Base-by-base conservation (phyloP, 352 stramenopile genomes). In the Blastocystis sp. region DNA sequence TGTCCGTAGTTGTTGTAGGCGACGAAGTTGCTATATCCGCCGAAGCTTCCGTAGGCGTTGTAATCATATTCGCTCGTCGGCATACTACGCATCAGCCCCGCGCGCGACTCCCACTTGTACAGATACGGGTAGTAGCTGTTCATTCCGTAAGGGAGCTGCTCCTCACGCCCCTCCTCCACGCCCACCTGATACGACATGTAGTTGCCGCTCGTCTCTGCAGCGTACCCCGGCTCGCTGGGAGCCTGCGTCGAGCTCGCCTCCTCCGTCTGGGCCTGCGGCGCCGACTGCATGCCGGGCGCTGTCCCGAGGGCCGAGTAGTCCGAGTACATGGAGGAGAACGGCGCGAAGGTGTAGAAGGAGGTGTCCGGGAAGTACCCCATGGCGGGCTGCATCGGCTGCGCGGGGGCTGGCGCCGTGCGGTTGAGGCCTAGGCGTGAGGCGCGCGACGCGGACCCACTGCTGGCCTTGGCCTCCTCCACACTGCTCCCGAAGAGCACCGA, bases 401-500 rank as follows among this genome's bases (percentile, higher is more conserved):
- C 48, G 48, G 48, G 48, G 48, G 48, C 48, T 17, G 48, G 5
- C 5, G 5, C 14, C 48, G 48, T 17, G 48, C 14, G 48, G 48
- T 56, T 56, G 48, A 56, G 14, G 48, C 48, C 48, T 56, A 56
- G 5, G 48, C 48, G 14, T 56, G 48, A 56, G 5, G 48, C 48
- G 48, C 48, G 48, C 48, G 5, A 14, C 48, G 5, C 5, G 14
- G 5, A 14, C 48, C 48, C 48, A 56, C 48, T 56, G 48, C 48
- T 56, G 5, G 48, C 48, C 48, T 56, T 56, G 5, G 64, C 64
- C 64, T 74, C 64, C 17, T n/a, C 64, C 7, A 74, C 34, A 1
- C n/a, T 74, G 41, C 64, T 74, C 10, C 64, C 64, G 40, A 74
- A 74, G 5, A 74, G 5, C 3, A 74, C 43, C 14, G 14, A n/a